Percentiles rank a stretch among this genome's conserved stretches.
Evolutionary conservation across 768 basidiomycete genomes (phyloP).

Genomic region (Russula brevipes): DNA sequence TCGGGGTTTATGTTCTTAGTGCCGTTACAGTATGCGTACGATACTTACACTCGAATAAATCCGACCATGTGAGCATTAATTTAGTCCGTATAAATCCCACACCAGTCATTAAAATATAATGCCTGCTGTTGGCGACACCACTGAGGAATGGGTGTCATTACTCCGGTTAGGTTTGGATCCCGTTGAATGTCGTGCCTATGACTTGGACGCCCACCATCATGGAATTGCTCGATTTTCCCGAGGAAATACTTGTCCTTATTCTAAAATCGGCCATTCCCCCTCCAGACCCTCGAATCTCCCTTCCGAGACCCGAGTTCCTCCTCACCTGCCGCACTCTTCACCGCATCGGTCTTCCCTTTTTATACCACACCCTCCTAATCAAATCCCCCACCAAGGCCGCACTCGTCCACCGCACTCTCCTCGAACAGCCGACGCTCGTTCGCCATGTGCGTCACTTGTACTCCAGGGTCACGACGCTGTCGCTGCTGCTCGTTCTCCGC

Average conservation of each 20-base stretch:
- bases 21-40: no score
- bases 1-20: no score
- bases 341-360: constrained; percentile 16
- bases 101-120: no score
- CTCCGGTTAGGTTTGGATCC: no score
- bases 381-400: not conserved
- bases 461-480: not conserved
- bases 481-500: constrained; percentile 2
- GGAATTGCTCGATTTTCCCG: constrained; percentile 11
- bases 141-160: no score
- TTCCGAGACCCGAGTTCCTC: not conserved
- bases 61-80: no score
- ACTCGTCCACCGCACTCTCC: not conserved
- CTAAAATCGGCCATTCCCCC: constrained; percentile 6
- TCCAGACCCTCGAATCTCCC: not conserved
- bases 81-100: no score
- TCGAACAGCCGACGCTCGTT: constrained; percentile 5
- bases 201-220: not conserved
- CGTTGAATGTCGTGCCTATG: no score
- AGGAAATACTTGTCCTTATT: constrained; percentile 11
- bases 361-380: constrained; percentile 12
- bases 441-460: constrained; percentile 13
- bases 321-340: constrained; percentile 13
- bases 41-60: no score
- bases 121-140: no score